phyloP scores from a whole-genome alignment of 306 rosid species.

The Cucumis hystrix region DNA sequence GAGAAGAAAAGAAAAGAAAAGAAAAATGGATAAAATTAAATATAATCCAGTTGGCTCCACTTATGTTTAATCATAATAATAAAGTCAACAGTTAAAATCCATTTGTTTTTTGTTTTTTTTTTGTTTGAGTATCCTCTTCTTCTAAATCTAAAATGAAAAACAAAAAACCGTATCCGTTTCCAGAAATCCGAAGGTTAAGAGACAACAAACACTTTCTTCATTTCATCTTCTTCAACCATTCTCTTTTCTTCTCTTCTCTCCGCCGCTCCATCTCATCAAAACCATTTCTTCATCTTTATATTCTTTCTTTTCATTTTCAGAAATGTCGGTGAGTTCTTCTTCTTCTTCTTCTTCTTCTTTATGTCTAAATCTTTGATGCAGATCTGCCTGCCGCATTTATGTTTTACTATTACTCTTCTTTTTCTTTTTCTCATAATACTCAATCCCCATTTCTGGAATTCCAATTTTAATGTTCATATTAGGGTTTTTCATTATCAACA shows the following conservation, averaged over 20 bases:
- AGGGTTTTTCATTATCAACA: not conserved
- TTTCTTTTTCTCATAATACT: not conserved
- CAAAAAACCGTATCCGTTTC: too few relatives aligned
- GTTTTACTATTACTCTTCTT: not conserved
- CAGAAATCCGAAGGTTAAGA: too few relatives aligned
- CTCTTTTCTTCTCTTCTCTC: not conserved
- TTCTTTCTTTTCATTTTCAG: not conserved
- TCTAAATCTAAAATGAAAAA: too few relatives aligned
- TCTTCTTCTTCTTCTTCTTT: not conserved
- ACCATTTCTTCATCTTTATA: not conserved
- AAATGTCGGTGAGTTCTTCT: slow-evolving; percentile 5
- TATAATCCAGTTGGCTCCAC: too few relatives aligned
- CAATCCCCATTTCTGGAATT: too few relatives aligned
- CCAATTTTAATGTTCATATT: not conserved
- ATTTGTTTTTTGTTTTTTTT: too few relatives aligned
- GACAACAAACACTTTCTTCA: too few relatives aligned
- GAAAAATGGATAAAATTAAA: too few relatives aligned
- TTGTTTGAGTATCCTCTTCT: too few relatives aligned
- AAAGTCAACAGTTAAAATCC: too few relatives aligned
- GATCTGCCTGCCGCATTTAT: not conserved
- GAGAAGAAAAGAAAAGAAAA: too few relatives aligned
- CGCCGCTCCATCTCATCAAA: not conserved
- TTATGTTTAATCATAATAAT: too few relatives aligned
- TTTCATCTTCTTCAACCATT: not conserved
- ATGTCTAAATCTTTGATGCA: not conserved